Percentiles rank a stretch among this genome's conserved stretches.
These are phyloP conservation scores for Pholiota microspora DNA, from an alignment of 768 basidiomycete genomes.

Conservation along the genomic window DNA sequence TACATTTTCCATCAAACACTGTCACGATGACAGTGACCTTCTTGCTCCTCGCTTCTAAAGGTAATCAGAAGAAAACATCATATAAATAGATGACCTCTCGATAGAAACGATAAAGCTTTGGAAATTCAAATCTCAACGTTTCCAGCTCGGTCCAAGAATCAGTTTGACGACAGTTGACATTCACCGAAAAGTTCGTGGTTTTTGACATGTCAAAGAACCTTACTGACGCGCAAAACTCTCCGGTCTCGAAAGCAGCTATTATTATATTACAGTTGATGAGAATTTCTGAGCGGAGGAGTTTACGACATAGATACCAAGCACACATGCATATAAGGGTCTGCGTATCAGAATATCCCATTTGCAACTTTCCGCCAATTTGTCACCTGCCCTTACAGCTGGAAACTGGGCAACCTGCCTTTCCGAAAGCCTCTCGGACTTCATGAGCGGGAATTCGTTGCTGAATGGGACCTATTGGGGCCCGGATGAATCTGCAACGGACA, in stretches of 20 bases:
- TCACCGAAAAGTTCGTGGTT: neutral
- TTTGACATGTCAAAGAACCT: neutral
- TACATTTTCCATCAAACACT: neutral
- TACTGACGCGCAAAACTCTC: neutral
- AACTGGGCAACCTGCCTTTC: neutral
- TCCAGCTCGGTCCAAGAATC: no score
- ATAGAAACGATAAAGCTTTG: no score
- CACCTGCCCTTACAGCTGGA: neutral
- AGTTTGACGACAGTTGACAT: neutral
- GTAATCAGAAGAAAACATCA: neutral
- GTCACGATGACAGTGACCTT: neutral
- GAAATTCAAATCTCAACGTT: no score
- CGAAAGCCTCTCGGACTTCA: slow-evolving; percentile 1
- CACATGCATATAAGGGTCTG: neutral
- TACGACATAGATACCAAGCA: neutral
- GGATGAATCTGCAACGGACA: slow-evolving; percentile 25
- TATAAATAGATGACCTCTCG: neutral
- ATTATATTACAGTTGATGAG: neutral
- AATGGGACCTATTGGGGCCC: slow-evolving; percentile 21
- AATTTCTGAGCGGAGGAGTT: neutral
- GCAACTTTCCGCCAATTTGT: slow-evolving; percentile 1
- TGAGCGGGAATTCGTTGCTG: slow-evolving; percentile 1
- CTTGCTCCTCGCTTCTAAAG: neutral
- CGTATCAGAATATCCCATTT: neutral
- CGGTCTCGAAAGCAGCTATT: neutral